Evolutionary conservation across 1,284 basidiomycete genomes (phyloP).

Genomic region (Leccinum subfulvum): DNA sequence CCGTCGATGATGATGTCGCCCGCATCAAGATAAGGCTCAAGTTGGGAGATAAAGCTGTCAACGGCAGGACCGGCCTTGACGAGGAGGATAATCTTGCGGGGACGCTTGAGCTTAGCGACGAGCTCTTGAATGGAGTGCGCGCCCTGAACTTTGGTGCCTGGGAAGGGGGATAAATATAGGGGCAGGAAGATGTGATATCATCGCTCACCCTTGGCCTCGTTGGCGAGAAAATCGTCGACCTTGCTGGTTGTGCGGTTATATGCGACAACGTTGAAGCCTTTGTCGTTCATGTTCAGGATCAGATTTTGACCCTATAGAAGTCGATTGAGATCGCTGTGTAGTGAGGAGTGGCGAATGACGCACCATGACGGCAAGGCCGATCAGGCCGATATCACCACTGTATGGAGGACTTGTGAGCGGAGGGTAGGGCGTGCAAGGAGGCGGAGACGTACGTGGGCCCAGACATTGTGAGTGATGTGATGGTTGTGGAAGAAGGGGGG

Average conservation of each 20-base stretch:
- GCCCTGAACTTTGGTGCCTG: slow-evolving; percentile 93
- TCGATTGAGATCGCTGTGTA: slow-evolving; percentile 12
- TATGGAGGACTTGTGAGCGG: slow-evolving; percentile 3
- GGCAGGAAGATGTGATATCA: slow-evolving; percentile 22
- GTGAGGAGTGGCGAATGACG: slow-evolving; percentile 23
- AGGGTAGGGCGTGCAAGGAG: neutral
- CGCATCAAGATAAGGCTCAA: slow-evolving; percentile 67
- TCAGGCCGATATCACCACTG: slow-evolving; percentile 90
- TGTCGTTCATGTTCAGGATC: slow-evolving; percentile 98
- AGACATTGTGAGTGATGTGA: slow-evolving; percentile 40
- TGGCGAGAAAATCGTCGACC: slow-evolving; percentile 92
- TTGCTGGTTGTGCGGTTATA: slow-evolving; percentile 98
- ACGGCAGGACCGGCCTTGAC: slow-evolving; percentile 87
- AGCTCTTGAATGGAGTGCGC: slow-evolving; percentile 94
- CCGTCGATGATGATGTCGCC: slow-evolving; percentile 98
- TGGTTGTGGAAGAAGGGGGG: slow-evolving; percentile 28
- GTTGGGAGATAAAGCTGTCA: slow-evolving; percentile 74
- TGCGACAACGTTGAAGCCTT: slow-evolving; percentile 95
- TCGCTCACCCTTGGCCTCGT: slow-evolving; percentile 91
- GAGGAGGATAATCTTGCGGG: slow-evolving; percentile 93
- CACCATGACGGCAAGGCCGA: slow-evolving; percentile 97
- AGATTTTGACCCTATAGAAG: slow-evolving; percentile 83
- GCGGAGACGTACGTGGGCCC: slow-evolving; percentile 39
- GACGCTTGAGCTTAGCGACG: slow-evolving; percentile 73
- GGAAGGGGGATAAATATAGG: slow-evolving; percentile 11